Percentiles rank a stretch among this genome's conserved stretches.
phyloP scores from a whole-genome alignment of 2,329 filamentous ascomycete genomes.

The Raffaelea arxii region DNA sequence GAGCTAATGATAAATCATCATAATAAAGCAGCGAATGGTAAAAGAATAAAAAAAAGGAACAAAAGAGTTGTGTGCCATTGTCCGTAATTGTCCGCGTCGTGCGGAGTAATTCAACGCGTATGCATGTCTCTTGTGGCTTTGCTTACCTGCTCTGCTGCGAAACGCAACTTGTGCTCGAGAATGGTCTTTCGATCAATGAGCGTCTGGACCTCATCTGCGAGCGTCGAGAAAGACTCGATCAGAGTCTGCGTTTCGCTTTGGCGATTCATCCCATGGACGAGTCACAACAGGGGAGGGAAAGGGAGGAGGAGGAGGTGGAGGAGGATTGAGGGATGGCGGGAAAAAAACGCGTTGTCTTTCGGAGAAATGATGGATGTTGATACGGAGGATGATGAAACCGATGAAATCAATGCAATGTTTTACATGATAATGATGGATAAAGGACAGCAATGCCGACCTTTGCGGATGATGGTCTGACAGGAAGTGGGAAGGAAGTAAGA shows the following conservation, averaged over 20 bases:
- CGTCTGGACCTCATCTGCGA: slow-evolving; percentile 55
- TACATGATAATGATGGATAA: too few species aligned
- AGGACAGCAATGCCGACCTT: too few species aligned
- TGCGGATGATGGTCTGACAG: too few species aligned
- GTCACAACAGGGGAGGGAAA: not conserved
- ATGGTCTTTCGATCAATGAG: slow-evolving; percentile 55
- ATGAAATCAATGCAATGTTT: too few species aligned
- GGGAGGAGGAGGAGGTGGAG: too few species aligned
- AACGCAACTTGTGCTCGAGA: slow-evolving; percentile 56
- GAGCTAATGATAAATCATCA: slow-evolving; percentile 57
- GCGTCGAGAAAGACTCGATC: slow-evolving; percentile 53
- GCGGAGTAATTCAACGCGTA: too few species aligned
- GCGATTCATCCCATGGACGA: slow-evolving; percentile 28
- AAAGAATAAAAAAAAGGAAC: not conserved
- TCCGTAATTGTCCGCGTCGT: too few species aligned
- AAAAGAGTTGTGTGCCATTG: too few species aligned
- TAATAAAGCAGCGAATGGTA: slow-evolving; percentile 15
- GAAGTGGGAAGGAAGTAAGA: too few species aligned
- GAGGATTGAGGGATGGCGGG: too few species aligned
- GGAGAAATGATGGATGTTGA: too few species aligned
- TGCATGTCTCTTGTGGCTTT: not conserved
- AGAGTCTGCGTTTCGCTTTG: slow-evolving; percentile 43
- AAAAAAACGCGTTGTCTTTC: not conserved
- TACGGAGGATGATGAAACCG: too few species aligned
- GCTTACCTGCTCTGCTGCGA: slow-evolving; percentile 57